Base-by-base conservation (phyloP, 805 yeast species). In the Ogataea degrootiae region DNA sequence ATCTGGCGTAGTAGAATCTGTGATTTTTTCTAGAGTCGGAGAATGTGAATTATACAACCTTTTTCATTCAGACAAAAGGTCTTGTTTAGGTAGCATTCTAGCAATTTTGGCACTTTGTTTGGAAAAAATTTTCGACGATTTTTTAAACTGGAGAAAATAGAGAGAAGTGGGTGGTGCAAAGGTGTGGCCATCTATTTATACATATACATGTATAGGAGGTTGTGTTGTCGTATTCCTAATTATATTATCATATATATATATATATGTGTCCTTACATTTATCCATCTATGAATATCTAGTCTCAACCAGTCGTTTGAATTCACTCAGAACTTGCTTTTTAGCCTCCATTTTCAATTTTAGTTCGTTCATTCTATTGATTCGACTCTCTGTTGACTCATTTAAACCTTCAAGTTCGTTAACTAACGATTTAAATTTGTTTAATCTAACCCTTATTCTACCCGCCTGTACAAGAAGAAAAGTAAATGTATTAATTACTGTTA, bases 341-440 rank as follows among this genome's bases (percentile, higher is more conserved):
- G 45, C 48, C 1, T 51, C 52, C 8, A 66, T 72, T 40, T 71
- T 59, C 33, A 53, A 58, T 34, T 59, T 60, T 46, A 73, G 55
- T n/a, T 55, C 56, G 38, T 61, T 67, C 41, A 75, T 68, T 34
- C 62, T 59, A 23, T 47, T 49, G 37, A 67, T 54, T 37, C 73
- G 53, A 16, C 63, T 68, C 38, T 68, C 73, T 15, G 71, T 67
- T 1, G 74, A 65, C 49, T 73, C 76, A 34, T 71, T 63, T 40
- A 75, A 62, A 1, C 77, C 80, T 41, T 74, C 77, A 11, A 75
- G 66, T 34, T 64, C 66, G 47, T 67, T 67, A n/a, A 75, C 54
- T 8, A 64, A 53, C 44, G 56, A 65, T 41, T 70, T 62, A 34
- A 73, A 59, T 42, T 58, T 67, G 43, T 59, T 60, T 26, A 76